Evolutionary conservation across 176 grass and related monocot species (phyloP), one percentile per base, ranked within the genome.

Genomic region (Musa itinerans): DNA sequence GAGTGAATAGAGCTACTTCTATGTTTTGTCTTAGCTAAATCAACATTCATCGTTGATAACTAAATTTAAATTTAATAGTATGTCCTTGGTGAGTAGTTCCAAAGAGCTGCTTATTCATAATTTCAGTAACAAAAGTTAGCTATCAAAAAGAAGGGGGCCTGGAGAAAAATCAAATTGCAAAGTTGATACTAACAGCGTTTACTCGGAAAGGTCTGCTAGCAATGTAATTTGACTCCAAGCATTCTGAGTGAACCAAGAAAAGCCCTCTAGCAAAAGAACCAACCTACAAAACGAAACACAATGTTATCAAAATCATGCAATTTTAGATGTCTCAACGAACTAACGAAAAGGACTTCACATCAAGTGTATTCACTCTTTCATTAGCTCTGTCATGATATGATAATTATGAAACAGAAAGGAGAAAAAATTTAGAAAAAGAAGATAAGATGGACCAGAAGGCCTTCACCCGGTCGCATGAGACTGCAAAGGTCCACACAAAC

Each of bases 401-500:
- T 63, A 13, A 52, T 24, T 43, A 13, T 53, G 25, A 57, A 63
- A 15, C 14, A 84, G 29, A 52, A 50, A 74, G 52, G 49, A 61
- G 43, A 56, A 72, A 53, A 9, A 17, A 1, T 27, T 43, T 25
- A n/a, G 48, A 21, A 43, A 43, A 34, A 66, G 24, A 75, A 22
- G 20, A 79, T 53, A 80, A 79, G 75, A 87, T 84, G 83, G 90
- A 99, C 95, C 90, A 99, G 75, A 85, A 99, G 90, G 69, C 90
- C 95, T 94, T 94, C 88, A 22, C 95, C 88, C 1, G 90, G 95
- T 82, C 24, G 78, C 90, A 99, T 99, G 53, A 99, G 83, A 76
- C 83, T 94, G 80, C 90, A 99, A 86, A 94, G 95, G 65, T 99
- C 95, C 56, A 99, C 90, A 84, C 95, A 99, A 66, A 94, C 95